Conservation (phyloP, 1,139 yeast genomes). For the Hyphopichia fennica region DNA sequence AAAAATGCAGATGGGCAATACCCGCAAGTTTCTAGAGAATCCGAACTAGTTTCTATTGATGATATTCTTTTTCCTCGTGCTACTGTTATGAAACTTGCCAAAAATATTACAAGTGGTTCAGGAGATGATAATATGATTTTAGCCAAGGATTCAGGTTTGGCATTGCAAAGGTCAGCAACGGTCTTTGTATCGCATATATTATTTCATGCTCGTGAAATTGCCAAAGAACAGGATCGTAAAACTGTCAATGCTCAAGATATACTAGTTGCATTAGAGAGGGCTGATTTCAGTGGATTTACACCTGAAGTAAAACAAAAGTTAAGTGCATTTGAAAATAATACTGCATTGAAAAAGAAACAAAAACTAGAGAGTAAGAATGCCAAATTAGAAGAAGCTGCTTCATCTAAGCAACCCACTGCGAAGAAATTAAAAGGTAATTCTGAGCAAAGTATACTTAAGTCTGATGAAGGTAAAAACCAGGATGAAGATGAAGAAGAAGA, state of each 20-base stretch:
- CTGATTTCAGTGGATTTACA: slow-evolving; percentile 55
- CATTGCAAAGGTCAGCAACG: slow-evolving; percentile 70
- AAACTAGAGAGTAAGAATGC: slow-evolving; percentile 13
- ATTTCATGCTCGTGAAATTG: slow-evolving; percentile 58
- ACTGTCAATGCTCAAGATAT: slow-evolving; percentile 69
- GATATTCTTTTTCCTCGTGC: slow-evolving; percentile 68
- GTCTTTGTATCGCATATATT: slow-evolving; percentile 69
- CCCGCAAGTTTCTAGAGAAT: slow-evolving; percentile 53
- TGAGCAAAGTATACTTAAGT: slow-evolving; percentile 12
- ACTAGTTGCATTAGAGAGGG: slow-evolving; percentile 53
- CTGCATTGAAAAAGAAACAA: slow-evolving; percentile 38
- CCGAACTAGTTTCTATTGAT: slow-evolving; percentile 63
- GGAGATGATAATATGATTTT: slow-evolving; percentile 39
- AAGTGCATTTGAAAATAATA: slow-evolving; percentile 41
- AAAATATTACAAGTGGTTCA: slow-evolving; percentile 32
- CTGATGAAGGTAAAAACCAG: slow-evolving; percentile 14
- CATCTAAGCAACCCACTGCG: slow-evolving; percentile 3
- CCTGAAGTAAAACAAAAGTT: slow-evolving; percentile 54
- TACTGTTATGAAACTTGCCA: slow-evolving; percentile 60
- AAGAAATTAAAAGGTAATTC: slow-evolving; percentile 7
- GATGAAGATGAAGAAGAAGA: slow-evolving; percentile 19
- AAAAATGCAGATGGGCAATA: slow-evolving; percentile 68
- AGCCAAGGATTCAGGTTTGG: slow-evolving; percentile 66
- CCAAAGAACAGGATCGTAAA: slow-evolving; percentile 55
- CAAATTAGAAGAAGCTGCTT: slow-evolving; percentile 3